phyloP scores from a whole-genome alignment of 345 rosid species.

The Eucalyptus polyanthemos region DNA sequence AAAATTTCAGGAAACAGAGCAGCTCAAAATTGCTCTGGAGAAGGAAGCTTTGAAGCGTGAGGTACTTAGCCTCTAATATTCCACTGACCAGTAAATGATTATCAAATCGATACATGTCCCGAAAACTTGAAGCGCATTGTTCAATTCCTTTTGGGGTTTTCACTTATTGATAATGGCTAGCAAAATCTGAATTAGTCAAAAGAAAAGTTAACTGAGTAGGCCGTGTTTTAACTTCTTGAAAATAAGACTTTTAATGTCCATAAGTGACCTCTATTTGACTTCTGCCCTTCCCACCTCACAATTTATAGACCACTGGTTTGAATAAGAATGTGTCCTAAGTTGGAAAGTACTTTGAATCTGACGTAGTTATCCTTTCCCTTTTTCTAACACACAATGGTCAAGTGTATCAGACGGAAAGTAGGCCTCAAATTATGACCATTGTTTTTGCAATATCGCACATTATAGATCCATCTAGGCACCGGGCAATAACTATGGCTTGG shows the following conservation, averaged over 20 bases:
- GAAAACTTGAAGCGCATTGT: neutral
- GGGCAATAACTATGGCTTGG: neutral
- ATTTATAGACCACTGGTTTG: neutral
- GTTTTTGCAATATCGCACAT: neutral
- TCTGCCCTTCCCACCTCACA: neutral
- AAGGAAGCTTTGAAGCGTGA: constrained; percentile 34
- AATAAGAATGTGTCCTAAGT: neutral
- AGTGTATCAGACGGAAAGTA: neutral
- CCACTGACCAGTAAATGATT: neutral
- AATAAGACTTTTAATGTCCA: neutral
- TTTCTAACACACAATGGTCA: neutral
- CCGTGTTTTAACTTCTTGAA: neutral
- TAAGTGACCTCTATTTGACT: neutral
- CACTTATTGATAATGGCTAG: neutral
- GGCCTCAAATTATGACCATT: neutral
- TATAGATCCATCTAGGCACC: neutral
- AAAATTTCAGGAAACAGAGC: constrained; percentile 43
- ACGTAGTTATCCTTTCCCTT: neutral
- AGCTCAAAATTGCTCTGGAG: constrained; percentile 20
- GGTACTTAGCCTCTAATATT: constrained; percentile 11
- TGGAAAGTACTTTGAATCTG: neutral
- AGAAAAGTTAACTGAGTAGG: neutral
- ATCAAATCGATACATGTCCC: neutral
- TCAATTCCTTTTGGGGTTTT: neutral
- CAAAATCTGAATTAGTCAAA: neutral